These are phyloP conservation scores for Fistulina hepatica DNA, from an alignment of 1,284 basidiomycete species.

Conservation along the genomic window DNA sequence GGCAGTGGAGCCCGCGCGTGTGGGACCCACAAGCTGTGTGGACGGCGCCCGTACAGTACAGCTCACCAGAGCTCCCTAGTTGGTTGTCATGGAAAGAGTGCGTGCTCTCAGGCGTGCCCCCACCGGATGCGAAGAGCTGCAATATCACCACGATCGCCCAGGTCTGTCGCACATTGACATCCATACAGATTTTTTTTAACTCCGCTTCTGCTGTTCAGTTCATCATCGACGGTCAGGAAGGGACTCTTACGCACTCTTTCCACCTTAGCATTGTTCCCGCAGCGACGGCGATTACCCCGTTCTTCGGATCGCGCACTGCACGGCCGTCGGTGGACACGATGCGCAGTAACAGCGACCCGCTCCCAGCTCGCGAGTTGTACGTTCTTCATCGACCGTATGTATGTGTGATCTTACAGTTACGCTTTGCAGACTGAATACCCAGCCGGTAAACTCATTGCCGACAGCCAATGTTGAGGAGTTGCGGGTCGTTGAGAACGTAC, in stretches of 20 bases:
- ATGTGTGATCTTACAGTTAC: slow-evolving; percentile 1
- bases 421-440: no score
- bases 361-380: not conserved
- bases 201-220: slow-evolving; percentile 33
- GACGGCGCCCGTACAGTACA: slow-evolving; percentile 67
- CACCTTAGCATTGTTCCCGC: slow-evolving; percentile 57
- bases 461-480: not conserved
- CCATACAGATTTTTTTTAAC: slow-evolving; percentile 8
- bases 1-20: slow-evolving; percentile 89
- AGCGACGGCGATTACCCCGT: slow-evolving; percentile 37
- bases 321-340: not conserved
- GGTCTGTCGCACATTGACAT: slow-evolving; percentile 30
- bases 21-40: slow-evolving; percentile 95
- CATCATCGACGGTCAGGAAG: slow-evolving; percentile 61
- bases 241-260: slow-evolving; percentile 53
- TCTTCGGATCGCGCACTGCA: not conserved
- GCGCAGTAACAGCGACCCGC: no score
- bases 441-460: no score
- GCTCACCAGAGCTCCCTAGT: slow-evolving; percentile 67
- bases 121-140: slow-evolving; percentile 59
- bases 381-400: not conserved
- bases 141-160: slow-evolving; percentile 62
- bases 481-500: slow-evolving; percentile 49
- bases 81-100: slow-evolving; percentile 89
- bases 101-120: slow-evolving; percentile 60